Evolutionary conservation across 768 basidiomycete species (phyloP), one percentile per base, ranked within the genome.

Genomic region (Rhodotorula paludigena): DNA sequence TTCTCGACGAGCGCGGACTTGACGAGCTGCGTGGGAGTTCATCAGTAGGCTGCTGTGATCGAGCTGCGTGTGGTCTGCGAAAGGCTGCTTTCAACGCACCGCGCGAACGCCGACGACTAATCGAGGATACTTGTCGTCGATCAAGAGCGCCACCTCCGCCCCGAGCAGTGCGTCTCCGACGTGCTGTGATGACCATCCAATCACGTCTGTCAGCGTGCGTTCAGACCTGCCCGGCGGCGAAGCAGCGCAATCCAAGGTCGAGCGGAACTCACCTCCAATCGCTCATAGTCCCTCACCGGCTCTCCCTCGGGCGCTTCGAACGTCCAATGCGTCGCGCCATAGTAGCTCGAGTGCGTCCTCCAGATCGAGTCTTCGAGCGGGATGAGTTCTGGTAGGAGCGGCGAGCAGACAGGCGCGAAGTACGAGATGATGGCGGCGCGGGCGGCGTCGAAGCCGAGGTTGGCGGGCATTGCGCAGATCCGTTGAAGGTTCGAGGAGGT

Each of bases 101-200:
- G 55, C 47, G 12, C 60, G 47, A 2, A 49, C 21, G 4, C 57
- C 66, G 12, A 57, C 66, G 20, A 47, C 51, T 9, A 68, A 38
- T 0, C 54, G 32, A 0, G 66, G 66, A 14, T 59, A 68, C 30
- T 12, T n/a, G 57, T 63, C 52, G 52, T 63, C 57, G 0, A 54
- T 35, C 7, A 68, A 3, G 0, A 68, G 56, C 3, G 57, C 41
- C 12, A 68, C 20, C 38, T 63, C 61, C 0, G 45, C n/a, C 9
- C 61, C 61, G 4, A 68, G 56, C 1, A 68, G 18, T 8, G 66
- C 66, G 20, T 68, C 66, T 15, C 66, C 66, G 32, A 68, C 57
- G 33, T 63, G 61, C 57, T 67, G 32, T 15, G 0, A 0, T 5
- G n/a, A 7, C 11, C 10, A 5, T n/a, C n/a, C 30, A 21, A 25